Percentiles rank a stretch among this genome's conserved stretches.
Conservation (phyloP, 306 rosid genomes). For the Cicer chorassanicum region DNA sequence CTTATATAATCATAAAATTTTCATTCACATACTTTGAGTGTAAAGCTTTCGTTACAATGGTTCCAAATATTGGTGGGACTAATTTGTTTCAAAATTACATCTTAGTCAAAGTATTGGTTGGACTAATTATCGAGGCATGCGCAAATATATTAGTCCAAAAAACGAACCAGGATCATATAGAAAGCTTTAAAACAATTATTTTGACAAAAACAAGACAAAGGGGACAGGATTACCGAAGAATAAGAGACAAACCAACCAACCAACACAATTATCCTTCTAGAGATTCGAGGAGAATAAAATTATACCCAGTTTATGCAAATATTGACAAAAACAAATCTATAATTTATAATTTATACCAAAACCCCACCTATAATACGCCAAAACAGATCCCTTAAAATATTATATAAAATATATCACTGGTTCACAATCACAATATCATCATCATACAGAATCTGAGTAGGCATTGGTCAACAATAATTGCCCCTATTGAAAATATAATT, state of each 20-base stretch:
- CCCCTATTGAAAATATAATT: background rate
- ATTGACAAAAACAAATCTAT: background rate
- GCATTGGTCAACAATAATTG: constrained; percentile 33
- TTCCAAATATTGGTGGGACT: background rate
- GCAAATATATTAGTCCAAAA: background rate
- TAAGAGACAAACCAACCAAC: constrained; percentile 36
- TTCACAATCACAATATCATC: background rate
- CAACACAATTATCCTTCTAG: constrained; percentile 41
- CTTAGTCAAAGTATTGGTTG: background rate
- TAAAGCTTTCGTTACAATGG: background rate
- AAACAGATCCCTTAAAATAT: constrained; percentile 21
- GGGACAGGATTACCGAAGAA: constrained; percentile 5
- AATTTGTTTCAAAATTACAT: background rate
- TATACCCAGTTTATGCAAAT: background rate
- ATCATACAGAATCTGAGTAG: constrained; percentile 39
- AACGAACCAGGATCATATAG: background rate
- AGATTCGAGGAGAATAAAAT: constrained; percentile 42
- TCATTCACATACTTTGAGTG: background rate
- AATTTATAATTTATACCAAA: background rate
- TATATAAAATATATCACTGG: background rate
- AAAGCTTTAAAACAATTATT: background rate
- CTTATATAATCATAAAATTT: background rate
- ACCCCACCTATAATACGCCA: constrained; percentile 4
- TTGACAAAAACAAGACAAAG: constrained; percentile 24
- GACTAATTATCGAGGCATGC: background rate